Base-by-base conservation (phyloP, 2,329 filamentous ascomycete genomes). In the Akanthomyces lecanii region DNA sequence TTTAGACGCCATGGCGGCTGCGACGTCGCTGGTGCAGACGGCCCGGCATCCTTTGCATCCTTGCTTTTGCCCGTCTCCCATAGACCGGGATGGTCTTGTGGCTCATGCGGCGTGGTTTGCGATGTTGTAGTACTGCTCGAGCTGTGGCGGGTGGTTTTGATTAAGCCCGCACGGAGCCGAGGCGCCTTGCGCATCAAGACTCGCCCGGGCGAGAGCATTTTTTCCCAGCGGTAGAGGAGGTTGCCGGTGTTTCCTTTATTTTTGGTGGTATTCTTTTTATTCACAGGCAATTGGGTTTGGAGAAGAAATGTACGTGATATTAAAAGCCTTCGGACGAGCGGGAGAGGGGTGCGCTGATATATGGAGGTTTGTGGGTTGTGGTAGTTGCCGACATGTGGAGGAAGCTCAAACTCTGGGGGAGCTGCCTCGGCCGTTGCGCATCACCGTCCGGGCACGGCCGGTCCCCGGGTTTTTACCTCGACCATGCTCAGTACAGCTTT, bases 341-440 rank as follows among this genome's bases (percentile, higher is more conserved):
- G 58, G 58, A 61, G 55, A 58, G 58, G 58, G 58, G 12, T 61
- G 50, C n/a, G 50, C 48, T 54, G 50, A 47, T 61, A 61, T 45
- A 53, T 60, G 36, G 48, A 44, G 48, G 48, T n/a, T 45, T 61
- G 58, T 61, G 58, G 58, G 48, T 61, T 55, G 30, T 55, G 50
- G 42, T 48, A 61, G 50, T 61, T 55, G 21, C 12, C 21, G 16
- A 42, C 25, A 47, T 55, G 59, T 61, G 59, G 59, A 54, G 57
- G 57, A 59, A 57, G 54, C 25, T 33, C 25, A 11, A 54, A 56
- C 23, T 56, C 53, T 45, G 54, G 54, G 51, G 45, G 36, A 55
- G 40, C 40, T 61, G 59, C 59, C 59, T 61, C 59, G 59, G 59
- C 59, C 36, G 57, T 44, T 52, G 45, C n/a, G 47, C 42, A 54